phyloP scores from a whole-genome alignment of 768 basidiomycete species.

The Boletus vermiculosoides region DNA sequence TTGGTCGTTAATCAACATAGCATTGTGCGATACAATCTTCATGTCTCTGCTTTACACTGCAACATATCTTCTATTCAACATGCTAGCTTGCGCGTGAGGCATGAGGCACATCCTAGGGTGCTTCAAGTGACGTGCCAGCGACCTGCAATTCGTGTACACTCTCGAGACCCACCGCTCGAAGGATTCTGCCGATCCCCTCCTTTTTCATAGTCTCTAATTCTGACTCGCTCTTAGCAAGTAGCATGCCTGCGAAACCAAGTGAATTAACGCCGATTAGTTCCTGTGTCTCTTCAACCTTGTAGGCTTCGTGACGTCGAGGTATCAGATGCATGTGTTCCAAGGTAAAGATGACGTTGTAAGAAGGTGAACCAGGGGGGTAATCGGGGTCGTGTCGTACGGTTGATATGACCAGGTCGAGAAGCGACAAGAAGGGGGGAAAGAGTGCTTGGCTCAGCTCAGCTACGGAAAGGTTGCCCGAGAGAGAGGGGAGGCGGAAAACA shows the following conservation, averaged over 20 bases:
- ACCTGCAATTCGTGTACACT: constrained; percentile 70
- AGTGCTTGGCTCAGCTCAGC: constrained; percentile 52
- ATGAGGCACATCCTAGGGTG: constrained; percentile 18
- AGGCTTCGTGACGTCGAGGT: constrained; percentile 68
- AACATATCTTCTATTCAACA: neutral
- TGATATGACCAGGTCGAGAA: constrained; percentile 75
- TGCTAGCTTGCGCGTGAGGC: neutral
- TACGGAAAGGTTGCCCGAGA: constrained; percentile 18
- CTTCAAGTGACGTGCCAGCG: constrained; percentile 43
- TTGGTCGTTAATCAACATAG: constrained; percentile 21
- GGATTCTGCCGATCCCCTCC: constrained; percentile 61
- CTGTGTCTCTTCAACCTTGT: constrained; percentile 51
- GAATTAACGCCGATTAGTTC: constrained; percentile 74
- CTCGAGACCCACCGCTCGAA: constrained; percentile 61
- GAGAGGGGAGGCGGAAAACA: constrained; percentile 49
- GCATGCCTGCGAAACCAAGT: constrained; percentile 85
- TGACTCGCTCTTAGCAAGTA: constrained; percentile 79
- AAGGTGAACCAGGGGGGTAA: constrained; percentile 63
- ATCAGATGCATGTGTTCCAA: constrained; percentile 83
- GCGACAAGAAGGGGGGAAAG: constrained; percentile 61
- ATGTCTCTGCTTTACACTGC: constrained; percentile 1
- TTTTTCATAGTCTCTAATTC: constrained; percentile 69
- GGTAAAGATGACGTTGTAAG: constrained; percentile 83
- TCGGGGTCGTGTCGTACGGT: constrained; percentile 65
- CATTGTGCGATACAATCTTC: neutral